These are phyloP conservation scores for Tylopilus sp. DNA, from an alignment of 768 basidiomycete genomes.

Conservation along the genomic window DNA sequence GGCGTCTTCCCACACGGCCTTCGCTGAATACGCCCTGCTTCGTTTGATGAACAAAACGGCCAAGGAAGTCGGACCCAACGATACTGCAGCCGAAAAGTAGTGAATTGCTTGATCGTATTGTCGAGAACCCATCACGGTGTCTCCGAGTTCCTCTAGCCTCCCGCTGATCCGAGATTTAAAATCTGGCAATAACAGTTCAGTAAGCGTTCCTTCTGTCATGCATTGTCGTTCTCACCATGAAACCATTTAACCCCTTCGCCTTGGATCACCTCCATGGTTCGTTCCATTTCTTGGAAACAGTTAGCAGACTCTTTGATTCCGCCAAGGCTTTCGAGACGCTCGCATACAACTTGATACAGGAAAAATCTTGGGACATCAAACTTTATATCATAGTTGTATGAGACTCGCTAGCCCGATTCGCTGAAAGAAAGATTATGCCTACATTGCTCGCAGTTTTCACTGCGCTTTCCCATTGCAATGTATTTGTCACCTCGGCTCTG, in stretches of 20 bases:
- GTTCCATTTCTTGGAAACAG: background rate
- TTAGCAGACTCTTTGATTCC: background rate
- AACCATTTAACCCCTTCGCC: background rate
- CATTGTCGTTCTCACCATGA: background rate
- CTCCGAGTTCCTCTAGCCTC: background rate
- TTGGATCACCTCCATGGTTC: background rate
- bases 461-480: background rate
- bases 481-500: background rate
- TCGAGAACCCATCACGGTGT: background rate
- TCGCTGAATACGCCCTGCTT: background rate
- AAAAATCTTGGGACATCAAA: background rate
- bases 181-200: background rate
- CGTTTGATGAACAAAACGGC: background rate
- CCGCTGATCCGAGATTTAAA: background rate
- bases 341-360: background rate
- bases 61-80: background rate
- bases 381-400: background rate
- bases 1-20: background rate
- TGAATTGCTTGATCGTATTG: background rate
- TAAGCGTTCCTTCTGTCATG: background rate
- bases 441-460: background rate
- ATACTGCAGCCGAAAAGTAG: background rate
- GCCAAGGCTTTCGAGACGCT: background rate
- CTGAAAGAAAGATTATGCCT: background rate
- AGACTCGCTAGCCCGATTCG: too few relatives aligned